Conservation (phyloP, 1,139 yeast genomes). For the Citeromyces hawaiiensis region DNA sequence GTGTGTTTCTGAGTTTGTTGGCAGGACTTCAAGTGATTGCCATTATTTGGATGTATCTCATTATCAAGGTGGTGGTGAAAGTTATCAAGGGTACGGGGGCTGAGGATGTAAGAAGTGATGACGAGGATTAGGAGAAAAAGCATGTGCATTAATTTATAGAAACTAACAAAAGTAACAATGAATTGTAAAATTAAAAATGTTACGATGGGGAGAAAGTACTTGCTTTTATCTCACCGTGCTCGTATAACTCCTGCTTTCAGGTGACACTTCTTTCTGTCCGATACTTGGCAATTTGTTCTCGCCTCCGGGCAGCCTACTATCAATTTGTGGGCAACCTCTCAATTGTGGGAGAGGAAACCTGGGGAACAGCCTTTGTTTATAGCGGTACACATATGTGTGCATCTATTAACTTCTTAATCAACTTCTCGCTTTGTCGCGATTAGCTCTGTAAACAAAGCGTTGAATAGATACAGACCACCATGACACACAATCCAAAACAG, state of each 20-base stretch:
- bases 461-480: conserved; percentile 50
- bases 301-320: no score
- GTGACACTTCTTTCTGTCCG: no score
- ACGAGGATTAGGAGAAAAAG: conserved; percentile 31
- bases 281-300: no score
- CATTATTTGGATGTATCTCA: conserved; percentile 64
- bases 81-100: conserved; percentile 62
- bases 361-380: no score
- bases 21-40: conserved; percentile 57
- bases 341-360: no score
- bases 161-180: no score
- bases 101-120: conserved; percentile 79
- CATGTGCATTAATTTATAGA: no score
- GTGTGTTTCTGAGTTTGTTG: conserved; percentile 40
- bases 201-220: no score
- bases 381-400: no score
- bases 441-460: neutral
- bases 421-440: neutral
- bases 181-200: neutral
- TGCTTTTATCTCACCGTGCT: no score
- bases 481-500: conserved; percentile 67
- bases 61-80: conserved; percentile 52
- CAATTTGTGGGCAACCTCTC: no score
- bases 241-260: neutral
- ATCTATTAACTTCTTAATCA: no score